Evolutionary conservation across 1,284 basidiomycete genomes (phyloP), one percentile per base, ranked within the genome.

Genomic region (Trametes hirsuta): DNA sequence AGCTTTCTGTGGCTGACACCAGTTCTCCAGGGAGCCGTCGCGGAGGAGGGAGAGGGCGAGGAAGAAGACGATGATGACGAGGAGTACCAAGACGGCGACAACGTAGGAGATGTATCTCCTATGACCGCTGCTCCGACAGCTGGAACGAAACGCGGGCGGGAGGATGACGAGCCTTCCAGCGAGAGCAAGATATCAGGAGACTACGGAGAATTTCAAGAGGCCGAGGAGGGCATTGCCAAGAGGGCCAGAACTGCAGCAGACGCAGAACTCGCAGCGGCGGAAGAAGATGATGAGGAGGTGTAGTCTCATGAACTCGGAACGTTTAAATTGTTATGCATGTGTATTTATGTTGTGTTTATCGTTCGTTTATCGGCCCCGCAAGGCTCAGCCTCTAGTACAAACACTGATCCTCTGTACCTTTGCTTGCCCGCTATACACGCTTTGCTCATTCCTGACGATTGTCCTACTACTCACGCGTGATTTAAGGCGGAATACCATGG

Each of bases 161-260:
- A 68, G 69, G 77, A 70, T 9, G 78, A 80, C 45, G 74, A 65
- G 21, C 10, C 34, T 6, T 8, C 48, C 15, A 25, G 35, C 6
- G 76, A 76, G 11, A 74, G 49, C 42, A 60, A 66, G 53, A 55
- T 69, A 30, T 47, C 67, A 25, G 68, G 68, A 3, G 68, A 71
- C 54, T 68, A 70, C 41, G 68, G 68, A 12, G 66, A 68, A 55
- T 61, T 68, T 52, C 73, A 77, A 56, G 75, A 77, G 54, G 76
- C 75, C 53, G 68, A 73, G 56, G 80, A 82, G 72, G 78, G 77
- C 59, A 73, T 76, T 58, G 80, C 80, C 30, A 71, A 71, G 62
- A 63, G 63, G 45, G 68, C 68, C n/a, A 63, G 67, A 47, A 66
- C 62, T 8, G 61, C 62, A 1, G 62, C 55, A 8, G 64, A 62